Evolutionary conservation across 2,329 filamentous ascomycete genomes (phyloP).

Genomic region (Arthroderma uncinatum): DNA sequence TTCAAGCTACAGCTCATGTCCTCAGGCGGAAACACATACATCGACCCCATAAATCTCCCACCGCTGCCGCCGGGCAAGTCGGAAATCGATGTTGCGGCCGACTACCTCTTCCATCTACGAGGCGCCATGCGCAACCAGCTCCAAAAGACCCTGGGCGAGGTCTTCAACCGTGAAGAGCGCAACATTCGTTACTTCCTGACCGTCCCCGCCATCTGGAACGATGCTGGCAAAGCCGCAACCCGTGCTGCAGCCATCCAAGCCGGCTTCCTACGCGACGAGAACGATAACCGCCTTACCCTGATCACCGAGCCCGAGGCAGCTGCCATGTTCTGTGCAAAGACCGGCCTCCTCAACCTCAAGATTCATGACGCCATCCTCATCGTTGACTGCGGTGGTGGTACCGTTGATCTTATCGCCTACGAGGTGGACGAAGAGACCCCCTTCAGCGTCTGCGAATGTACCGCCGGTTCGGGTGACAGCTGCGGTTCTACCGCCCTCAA

Average conservation of each 20-base stretch:
- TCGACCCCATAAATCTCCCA: constrained; percentile 96
- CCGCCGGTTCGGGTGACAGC: constrained; percentile 90
- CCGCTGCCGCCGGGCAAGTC: constrained; percentile 96
- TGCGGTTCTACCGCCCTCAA: constrained; percentile 98
- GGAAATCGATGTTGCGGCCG: constrained; percentile 97
- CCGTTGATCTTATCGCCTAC: constrained; percentile 97
- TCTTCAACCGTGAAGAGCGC: constrained; percentile 94
- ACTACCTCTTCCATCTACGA: constrained; percentile 95
- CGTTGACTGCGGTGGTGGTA: constrained; percentile 96
- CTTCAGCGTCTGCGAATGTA: constrained; percentile 94
- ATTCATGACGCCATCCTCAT: constrained; percentile 97
- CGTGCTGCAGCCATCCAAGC: constrained; percentile 93
- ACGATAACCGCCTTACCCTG: constrained; percentile 88
- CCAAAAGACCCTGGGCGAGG: constrained; percentile 91
- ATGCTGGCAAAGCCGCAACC: constrained; percentile 93
- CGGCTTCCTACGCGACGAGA: constrained; percentile 91
- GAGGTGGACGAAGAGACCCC: constrained; percentile 96
- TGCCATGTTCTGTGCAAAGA: constrained; percentile 95
- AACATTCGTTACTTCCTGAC: constrained; percentile 97
- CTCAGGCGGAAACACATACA: constrained; percentile 87
- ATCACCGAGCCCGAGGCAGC: constrained; percentile 96
- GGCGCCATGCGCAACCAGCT: constrained; percentile 93
- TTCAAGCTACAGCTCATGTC: constrained; percentile 99
- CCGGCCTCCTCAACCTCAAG: constrained; percentile 88
- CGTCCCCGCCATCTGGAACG: constrained; percentile 99